phyloP scores from a whole-genome alignment of 441 rosid species.

The Sinapis alba region DNA sequence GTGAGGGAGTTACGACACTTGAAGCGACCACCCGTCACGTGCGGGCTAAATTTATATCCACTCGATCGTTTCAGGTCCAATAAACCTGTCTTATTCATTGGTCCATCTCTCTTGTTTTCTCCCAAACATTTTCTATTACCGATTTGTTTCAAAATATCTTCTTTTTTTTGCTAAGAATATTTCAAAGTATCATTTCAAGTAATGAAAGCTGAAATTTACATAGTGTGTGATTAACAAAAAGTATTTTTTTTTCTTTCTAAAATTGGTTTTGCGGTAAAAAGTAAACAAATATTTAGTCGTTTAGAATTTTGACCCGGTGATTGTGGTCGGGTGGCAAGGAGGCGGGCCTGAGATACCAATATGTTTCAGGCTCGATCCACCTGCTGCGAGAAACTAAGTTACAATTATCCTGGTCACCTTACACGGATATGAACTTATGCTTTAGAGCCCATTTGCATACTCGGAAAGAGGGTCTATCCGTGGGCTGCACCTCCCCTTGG shows the following conservation, averaged over 20 bases:
- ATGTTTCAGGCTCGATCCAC: too few relatives aligned
- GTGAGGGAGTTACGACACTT: slow-evolving; percentile 21
- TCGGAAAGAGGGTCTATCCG: too few relatives aligned
- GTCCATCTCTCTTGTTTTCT: neutral
- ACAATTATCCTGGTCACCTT: too few relatives aligned
- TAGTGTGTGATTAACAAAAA: neutral
- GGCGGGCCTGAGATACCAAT: too few relatives aligned
- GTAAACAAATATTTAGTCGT: neutral
- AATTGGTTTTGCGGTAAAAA: neutral
- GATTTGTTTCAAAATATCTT: neutral
- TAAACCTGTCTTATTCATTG: slow-evolving; percentile 1
- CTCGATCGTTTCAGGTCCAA: slow-evolving; percentile 30
- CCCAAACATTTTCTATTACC: slow-evolving; percentile 1
- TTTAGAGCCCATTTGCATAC: too few relatives aligned
- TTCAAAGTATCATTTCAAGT: neutral
- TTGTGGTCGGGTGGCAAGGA: too few relatives aligned
- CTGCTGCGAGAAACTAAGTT: too few relatives aligned
- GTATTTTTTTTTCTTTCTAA: neutral
- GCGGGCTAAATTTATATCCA: slow-evolving; percentile 35
- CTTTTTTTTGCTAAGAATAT: too few relatives aligned
- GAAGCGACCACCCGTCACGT: slow-evolving; percentile 36
- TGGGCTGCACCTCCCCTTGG: too few relatives aligned
- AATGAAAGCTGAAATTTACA: neutral
- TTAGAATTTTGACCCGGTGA: too few relatives aligned
- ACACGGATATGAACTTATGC: too few relatives aligned